A percentile compares a stretch with the other conserved stretches of the same genome.
These are phyloP conservation scores for Lepiota brunneoincarnata DNA, from an alignment of 768 basidiomycete species.

Conservation along the genomic window DNA sequence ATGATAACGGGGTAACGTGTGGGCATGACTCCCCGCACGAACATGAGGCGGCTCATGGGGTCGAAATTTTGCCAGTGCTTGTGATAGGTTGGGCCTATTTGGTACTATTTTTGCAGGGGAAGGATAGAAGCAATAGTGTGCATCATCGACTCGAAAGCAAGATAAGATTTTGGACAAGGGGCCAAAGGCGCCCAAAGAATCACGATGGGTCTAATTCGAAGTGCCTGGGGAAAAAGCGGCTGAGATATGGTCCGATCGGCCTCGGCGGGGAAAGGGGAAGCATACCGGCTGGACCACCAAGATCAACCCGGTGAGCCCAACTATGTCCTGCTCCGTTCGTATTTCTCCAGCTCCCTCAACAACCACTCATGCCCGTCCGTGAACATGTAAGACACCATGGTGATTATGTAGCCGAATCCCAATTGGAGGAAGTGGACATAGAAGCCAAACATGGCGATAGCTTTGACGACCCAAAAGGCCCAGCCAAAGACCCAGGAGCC, in stretches of 20 bases:
- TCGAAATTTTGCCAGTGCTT: no score
- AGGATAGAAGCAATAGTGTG: no score
- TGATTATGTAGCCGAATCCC: constrained; percentile 23
- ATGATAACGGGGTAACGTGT: no score
- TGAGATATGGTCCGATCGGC: not conserved
- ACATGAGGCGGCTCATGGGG: no score
- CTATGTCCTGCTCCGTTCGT: not conserved
- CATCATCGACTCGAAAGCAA: no score
- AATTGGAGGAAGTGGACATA: constrained; percentile 32
- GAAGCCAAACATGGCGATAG: constrained; percentile 32
- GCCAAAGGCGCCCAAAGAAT: no score
- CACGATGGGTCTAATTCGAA: no score
- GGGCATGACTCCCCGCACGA: no score
- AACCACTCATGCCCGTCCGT: constrained; percentile 12
- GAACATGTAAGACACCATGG: constrained; percentile 12
- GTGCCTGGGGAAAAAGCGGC: no score
- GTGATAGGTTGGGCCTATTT: no score
- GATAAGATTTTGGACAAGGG: no score
- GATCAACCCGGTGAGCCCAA: not conserved
- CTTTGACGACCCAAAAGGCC: constrained; percentile 24
- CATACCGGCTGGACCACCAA: not conserved
- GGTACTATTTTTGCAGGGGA: no score
- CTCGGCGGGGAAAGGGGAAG: not conserved
- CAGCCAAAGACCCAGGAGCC: constrained; percentile 15
- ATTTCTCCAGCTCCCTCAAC: constrained; percentile 15